Base-by-base conservation (phyloP, 176 grass and related monocot species). In the Juncus inflexus region DNA sequence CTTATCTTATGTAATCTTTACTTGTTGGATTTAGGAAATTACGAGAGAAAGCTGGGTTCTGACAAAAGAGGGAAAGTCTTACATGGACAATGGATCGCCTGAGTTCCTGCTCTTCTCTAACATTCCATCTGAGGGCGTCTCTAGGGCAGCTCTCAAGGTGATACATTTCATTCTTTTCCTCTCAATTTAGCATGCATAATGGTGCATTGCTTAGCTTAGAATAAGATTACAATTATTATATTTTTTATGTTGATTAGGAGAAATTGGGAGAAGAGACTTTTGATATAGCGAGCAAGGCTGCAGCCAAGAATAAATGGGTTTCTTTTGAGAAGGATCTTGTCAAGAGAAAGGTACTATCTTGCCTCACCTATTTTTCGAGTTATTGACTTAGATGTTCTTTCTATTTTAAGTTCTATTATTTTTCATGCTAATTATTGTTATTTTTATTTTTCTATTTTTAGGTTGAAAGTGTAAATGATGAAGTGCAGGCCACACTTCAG, bases 11-110 rank as follows among this genome's bases (percentile, higher is more conserved):
- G 1, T 28, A 28, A 28, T 0, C 1, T 28, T 28, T 28, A 28
- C 19, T 28, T 28, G 19, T 28, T 28, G 19, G 19, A 38, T 45
- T 37, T 82, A 95, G 90, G 90, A 95, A 51, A 76, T 85, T 68
- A 84, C 65, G 60, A 83, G 63, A 70, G 94, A 92, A 37, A 76
- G 76, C 53, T 92, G 76, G 83, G 74, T 84, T 28, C 83, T 86
- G 9, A 90, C 77, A 49, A 77, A 92, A 12, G 94, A 99, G 76
- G 94, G 88, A 13, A 99, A 84, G 71, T 72, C 13, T 11, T 92
- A 92, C 65, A 79, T 54, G 4, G 68, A 42, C 15, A 79, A 60
- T 54, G 88, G 88, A 6, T 99, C 80, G 15, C 94, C 88, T 9
- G 94, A 99, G 76, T 74, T 65, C 50, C 80, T 72, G 37, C 73